Evolutionary conservation across 345 rosid species (phyloP).

Genomic region (Pistacia integerrima): DNA sequence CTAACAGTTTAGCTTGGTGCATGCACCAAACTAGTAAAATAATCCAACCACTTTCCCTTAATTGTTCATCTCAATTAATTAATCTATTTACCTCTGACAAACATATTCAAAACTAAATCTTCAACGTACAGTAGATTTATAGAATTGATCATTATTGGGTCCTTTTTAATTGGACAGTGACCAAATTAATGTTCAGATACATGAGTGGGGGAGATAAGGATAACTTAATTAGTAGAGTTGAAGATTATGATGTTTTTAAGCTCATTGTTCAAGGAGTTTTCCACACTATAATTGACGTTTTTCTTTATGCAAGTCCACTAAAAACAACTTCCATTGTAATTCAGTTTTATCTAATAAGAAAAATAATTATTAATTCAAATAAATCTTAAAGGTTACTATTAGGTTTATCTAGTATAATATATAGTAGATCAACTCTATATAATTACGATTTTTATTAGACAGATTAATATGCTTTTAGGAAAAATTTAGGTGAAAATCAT

Average conservation of each 20-base stretch:
- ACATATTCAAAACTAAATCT: background rate
- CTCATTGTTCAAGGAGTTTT: background rate
- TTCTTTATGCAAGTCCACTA: background rate
- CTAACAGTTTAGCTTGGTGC: background rate
- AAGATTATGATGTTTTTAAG: background rate
- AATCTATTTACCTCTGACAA: background rate
- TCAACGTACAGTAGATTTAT: background rate
- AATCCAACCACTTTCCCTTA: background rate
- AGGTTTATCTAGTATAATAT: too few species aligned
- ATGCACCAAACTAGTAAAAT: slow-evolving; percentile 10
- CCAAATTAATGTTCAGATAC: background rate
- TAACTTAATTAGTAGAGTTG: background rate
- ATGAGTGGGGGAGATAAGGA: background rate
- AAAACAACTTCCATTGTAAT: background rate
- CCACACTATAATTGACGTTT: background rate
- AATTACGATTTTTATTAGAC: too few species aligned
- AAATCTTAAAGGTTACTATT: too few species aligned
- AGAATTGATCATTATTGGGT: background rate
- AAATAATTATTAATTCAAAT: too few species aligned
- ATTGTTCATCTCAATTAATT: background rate
- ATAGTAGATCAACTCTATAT: too few species aligned
- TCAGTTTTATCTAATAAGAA: background rate
- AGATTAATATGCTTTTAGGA: too few species aligned
- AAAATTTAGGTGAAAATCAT: too few species aligned
- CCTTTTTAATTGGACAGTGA: background rate